Evolutionary conservation across 805 yeast genomes (phyloP).

Genomic region (Yarrowia sp.): DNA sequence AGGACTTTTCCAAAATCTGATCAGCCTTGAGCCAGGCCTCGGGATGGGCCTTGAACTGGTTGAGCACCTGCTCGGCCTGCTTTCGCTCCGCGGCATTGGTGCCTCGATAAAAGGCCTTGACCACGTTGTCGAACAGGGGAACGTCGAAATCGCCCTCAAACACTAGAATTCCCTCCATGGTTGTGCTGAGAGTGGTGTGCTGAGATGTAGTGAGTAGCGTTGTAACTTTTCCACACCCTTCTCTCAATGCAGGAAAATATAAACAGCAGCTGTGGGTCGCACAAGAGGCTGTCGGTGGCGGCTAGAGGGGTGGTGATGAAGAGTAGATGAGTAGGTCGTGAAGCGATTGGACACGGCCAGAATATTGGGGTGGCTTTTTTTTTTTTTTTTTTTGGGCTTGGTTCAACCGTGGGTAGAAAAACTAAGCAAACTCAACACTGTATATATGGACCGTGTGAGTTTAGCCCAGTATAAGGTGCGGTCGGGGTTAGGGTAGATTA

Average conservation of each 20-base stretch:
- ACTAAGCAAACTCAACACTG: constrained; percentile 19
- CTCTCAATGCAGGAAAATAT: constrained; percentile 20
- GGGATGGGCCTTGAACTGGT: constrained; percentile 80
- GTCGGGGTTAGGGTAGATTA: background rate
- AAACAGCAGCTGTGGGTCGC: background rate
- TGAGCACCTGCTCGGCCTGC: constrained; percentile 42
- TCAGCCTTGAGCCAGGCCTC: constrained; percentile 96
- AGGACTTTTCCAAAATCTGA: constrained; percentile 73
- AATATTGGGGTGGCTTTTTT: background rate
- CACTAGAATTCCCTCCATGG: constrained; percentile 85
- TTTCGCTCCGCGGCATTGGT: constrained; percentile 57
- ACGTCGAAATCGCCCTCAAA: constrained; percentile 83
- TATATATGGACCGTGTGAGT: background rate
- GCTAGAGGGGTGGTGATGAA: background rate
- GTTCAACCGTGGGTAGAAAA: background rate
- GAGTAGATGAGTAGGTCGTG: background rate
- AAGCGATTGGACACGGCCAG: background rate
- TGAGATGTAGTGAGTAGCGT: background rate
- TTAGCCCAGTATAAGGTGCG: background rate
- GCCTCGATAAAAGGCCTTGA: constrained; percentile 78
- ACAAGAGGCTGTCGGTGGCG: background rate
- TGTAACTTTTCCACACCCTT: constrained; percentile 24
- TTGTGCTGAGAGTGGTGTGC: background rate
- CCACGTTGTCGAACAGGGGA: constrained; percentile 74
- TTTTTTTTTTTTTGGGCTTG: background rate